Conservation (phyloP, 2,329 filamentous ascomycete genomes). For the Tolypocladium capitatum region DNA sequence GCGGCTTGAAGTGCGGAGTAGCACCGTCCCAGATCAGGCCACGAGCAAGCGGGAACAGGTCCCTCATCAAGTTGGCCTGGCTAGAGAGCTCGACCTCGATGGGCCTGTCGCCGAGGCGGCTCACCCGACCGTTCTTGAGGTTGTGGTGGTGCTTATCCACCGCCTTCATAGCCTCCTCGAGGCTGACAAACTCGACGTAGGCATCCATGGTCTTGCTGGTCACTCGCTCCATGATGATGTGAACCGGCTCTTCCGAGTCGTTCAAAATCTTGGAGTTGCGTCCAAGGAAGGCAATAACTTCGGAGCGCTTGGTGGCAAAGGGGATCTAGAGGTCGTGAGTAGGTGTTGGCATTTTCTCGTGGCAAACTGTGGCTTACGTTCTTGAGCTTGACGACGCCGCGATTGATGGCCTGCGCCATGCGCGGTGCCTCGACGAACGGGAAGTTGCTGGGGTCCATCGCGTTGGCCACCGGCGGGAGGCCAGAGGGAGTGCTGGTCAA, state of each 20-base stretch:
- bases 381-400: slow-evolving; percentile 34
- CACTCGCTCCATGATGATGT: slow-evolving; percentile 52
- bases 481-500: slow-evolving; percentile 21
- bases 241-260: slow-evolving; percentile 41
- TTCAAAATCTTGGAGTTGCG: slow-evolving; percentile 41
- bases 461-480: slow-evolving; percentile 18
- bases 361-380: slow-evolving; percentile 27
- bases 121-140: slow-evolving; percentile 23
- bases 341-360: not conserved
- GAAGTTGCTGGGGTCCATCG: slow-evolving; percentile 26
- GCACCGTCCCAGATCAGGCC: slow-evolving; percentile 42
- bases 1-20: slow-evolving; percentile 25
- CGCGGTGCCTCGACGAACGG: slow-evolving; percentile 31
- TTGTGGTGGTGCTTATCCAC: slow-evolving; percentile 34
- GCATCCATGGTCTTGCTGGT: slow-evolving; percentile 50
- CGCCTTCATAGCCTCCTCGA: slow-evolving; percentile 38
- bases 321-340: slow-evolving; percentile 35
- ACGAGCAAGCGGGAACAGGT: slow-evolving; percentile 45
- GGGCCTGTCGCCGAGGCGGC: slow-evolving; percentile 42
- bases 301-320: slow-evolving; percentile 36
- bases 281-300: slow-evolving; percentile 46
- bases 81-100: slow-evolving; percentile 44
- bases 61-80: slow-evolving; percentile 43
- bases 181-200: slow-evolving; percentile 42
- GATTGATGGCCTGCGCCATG: slow-evolving; percentile 14